Evolutionary conservation across 1,284 basidiomycete species (phyloP).

Genomic region (Hymenochaete sp.): DNA sequence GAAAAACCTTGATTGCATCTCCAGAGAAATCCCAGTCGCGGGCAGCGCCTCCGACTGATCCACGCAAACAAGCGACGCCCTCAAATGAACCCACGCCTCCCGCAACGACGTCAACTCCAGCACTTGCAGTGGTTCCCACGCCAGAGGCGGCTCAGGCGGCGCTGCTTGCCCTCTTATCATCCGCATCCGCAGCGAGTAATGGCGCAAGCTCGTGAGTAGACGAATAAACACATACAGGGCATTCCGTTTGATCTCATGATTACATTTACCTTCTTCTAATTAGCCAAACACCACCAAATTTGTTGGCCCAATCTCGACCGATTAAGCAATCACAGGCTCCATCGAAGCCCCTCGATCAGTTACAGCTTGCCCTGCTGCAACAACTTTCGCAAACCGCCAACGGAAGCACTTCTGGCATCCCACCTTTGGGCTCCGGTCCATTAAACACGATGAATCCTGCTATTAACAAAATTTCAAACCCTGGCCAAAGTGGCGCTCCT

Average conservation of each 20-base stretch:
- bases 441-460: too few relatives aligned
- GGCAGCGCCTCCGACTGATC: slow-evolving; percentile 31
- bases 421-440: background rate
- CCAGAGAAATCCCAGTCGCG: slow-evolving; percentile 49
- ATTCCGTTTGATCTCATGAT: background rate
- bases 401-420: background rate
- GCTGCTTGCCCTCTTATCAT: slow-evolving; percentile 56
- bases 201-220: slow-evolving; percentile 24
- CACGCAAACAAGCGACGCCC: slow-evolving; percentile 28
- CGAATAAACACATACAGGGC: too few relatives aligned
- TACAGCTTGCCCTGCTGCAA: slow-evolving; percentile 61
- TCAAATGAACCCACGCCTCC: slow-evolving; percentile 24
- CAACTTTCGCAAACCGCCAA: slow-evolving; percentile 39
- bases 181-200: slow-evolving; percentile 37
- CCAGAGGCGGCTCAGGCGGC: slow-evolving; percentile 46
- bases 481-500: background rate
- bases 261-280: slow-evolving; percentile 6
- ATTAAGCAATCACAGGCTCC: too few relatives aligned
- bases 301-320: too few relatives aligned
- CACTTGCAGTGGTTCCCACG: slow-evolving; percentile 19
- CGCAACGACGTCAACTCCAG: background rate
- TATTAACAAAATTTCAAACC: too few relatives aligned
- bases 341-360: slow-evolving; percentile 38
- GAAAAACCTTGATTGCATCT: slow-evolving; percentile 45
- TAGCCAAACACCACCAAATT: slow-evolving; percentile 62